Percentiles rank a stretch among this genome's conserved stretches.
phyloP scores from a whole-genome alignment of 208 protist genomes.

The Histomonas meleagridis region DNA sequence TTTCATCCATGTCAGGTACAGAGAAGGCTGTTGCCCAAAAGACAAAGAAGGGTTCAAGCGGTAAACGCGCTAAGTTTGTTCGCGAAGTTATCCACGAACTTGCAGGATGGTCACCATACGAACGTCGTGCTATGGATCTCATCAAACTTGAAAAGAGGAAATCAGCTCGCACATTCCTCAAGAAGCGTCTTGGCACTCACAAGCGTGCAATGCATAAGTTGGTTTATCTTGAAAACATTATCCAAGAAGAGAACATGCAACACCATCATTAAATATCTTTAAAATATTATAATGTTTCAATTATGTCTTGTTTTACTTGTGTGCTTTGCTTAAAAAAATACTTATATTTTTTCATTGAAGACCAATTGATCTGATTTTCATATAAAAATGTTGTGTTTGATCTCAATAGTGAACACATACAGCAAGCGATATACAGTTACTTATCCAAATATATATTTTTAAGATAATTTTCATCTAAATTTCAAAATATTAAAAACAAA shows the following conservation, averaged over 20 bases:
- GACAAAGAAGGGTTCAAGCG: constrained; percentile 46
- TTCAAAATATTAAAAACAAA: no score
- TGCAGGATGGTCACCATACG: constrained; percentile 17
- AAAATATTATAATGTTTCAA: no score
- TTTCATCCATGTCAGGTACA: background rate
- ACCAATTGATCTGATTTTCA: no score
- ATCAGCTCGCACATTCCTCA: background rate
- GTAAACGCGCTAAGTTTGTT: constrained; percentile 8
- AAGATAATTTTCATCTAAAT: no score
- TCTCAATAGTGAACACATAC: no score
- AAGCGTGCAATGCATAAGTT: background rate
- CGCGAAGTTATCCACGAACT: constrained; percentile 20
- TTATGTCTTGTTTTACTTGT: no score
- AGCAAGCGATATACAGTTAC: no score
- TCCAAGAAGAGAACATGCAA: background rate
- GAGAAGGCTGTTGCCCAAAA: background rate
- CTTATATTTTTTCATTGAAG: no score
- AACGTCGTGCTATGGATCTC: constrained; percentile 44
- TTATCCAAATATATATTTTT: no score
- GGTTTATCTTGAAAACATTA: background rate
- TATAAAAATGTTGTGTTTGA: no score
- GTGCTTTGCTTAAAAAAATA: no score
- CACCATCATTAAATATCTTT: background rate
- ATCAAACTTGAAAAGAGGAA: constrained; percentile 48
- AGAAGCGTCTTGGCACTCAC: background rate